phyloP scores from a whole-genome alignment of 306 rosid species.

The Lotus japonicus region DNA sequence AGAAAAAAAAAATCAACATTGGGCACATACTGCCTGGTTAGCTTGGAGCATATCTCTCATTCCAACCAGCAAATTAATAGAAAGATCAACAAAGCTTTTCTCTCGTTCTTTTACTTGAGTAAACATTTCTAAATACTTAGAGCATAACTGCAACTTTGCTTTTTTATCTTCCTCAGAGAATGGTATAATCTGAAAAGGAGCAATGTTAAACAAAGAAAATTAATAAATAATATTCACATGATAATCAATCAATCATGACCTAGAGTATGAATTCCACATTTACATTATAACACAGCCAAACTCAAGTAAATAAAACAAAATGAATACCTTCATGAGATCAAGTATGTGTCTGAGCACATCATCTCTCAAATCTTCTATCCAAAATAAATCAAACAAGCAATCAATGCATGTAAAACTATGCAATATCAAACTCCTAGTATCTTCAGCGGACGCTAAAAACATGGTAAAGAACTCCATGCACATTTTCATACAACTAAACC shows the following conservation, averaged over 20 bases:
- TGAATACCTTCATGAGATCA: slow-evolving; percentile 80
- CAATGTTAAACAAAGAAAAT: not conserved
- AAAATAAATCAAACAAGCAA: slow-evolving; percentile 78
- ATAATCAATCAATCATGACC: not conserved
- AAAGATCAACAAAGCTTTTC: slow-evolving; percentile 56
- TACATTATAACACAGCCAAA: slow-evolving; percentile 7
- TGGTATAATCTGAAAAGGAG: slow-evolving; percentile 52
- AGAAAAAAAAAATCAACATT: slow-evolving; percentile 18
- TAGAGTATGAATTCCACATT: slow-evolving; percentile 16
- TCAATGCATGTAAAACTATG: slow-evolving; percentile 61
- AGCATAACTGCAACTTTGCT: slow-evolving; percentile 72
- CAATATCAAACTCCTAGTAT: slow-evolving; percentile 55
- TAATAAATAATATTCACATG: slow-evolving; percentile 1
- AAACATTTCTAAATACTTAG: slow-evolving; percentile 83
- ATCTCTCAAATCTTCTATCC: slow-evolving; percentile 82
- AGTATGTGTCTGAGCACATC: slow-evolving; percentile 68
- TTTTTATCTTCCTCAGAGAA: slow-evolving; percentile 65
- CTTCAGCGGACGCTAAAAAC: slow-evolving; percentile 62
- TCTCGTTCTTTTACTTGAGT: slow-evolving; percentile 83
- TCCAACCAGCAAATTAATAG: slow-evolving; percentile 77
- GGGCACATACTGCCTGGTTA: slow-evolving; percentile 59
- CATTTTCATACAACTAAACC: slow-evolving; percentile 56
- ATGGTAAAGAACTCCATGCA: slow-evolving; percentile 62
- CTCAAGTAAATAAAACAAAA: slow-evolving; percentile 9
- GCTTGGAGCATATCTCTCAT: slow-evolving; percentile 64